A percentile compares a stretch with the other conserved stretches of the same genome.
Evolutionary conservation across 2,329 filamentous ascomycete genomes (phyloP).

Genomic region (Alternaria infectoria): DNA sequence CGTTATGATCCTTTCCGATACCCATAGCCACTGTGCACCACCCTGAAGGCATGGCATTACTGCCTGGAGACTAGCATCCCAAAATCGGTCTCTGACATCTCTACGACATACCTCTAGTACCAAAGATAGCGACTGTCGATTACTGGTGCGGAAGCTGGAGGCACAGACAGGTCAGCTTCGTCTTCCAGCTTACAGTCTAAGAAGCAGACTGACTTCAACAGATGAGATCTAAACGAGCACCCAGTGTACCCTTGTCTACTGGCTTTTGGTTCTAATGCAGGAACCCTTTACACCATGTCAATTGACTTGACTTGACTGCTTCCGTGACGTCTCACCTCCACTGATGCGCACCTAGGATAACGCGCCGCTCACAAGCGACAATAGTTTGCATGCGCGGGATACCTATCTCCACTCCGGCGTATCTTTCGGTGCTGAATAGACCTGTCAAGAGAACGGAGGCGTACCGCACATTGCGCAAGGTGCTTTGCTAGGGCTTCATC

Average conservation of each 20-base stretch:
- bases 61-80: neutral
- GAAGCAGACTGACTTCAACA: neutral
- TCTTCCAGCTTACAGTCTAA: neutral
- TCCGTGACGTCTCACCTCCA: neutral
- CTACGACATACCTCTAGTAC: neutral
- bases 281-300: conserved; percentile 4
- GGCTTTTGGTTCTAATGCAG: conserved; percentile 9
- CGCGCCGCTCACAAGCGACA: neutral
- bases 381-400: neutral
- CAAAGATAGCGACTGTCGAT: neutral
- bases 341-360: neutral
- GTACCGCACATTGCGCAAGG: neutral
- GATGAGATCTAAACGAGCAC: neutral
- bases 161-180: neutral
- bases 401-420: neutral
- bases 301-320: neutral
- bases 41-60: neutral
- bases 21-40: neutral
- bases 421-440: neutral
- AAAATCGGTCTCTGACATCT: neutral
- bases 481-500: neutral
- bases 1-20: neutral
- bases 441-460: neutral
- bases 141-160: neutral
- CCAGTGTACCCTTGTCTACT: neutral